phyloP scores from a whole-genome alignment of 1,139 yeast genomes.

The Meyerozyma athensensis region DNA sequence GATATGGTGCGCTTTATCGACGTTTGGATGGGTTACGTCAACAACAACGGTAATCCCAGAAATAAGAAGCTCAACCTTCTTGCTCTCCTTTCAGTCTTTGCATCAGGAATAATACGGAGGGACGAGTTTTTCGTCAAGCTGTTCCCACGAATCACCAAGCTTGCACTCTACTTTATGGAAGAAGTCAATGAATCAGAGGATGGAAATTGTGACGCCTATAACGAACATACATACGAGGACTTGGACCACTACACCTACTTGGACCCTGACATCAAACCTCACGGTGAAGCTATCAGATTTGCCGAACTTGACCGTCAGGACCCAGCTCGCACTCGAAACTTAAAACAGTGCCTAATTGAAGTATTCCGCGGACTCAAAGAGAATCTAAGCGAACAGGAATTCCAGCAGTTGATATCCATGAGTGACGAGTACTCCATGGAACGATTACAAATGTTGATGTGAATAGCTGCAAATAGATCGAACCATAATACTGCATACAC shows the following conservation, averaged over 20 bases:
- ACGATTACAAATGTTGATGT: slow-evolving; percentile 17
- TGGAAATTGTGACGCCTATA: slow-evolving; percentile 64
- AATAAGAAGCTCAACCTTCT: slow-evolving; percentile 59
- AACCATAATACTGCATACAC: background rate
- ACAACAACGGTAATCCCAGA: slow-evolving; percentile 62
- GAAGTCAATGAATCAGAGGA: slow-evolving; percentile 60
- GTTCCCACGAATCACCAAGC: slow-evolving; percentile 40
- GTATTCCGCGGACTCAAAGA: slow-evolving; percentile 19
- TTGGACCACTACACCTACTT: slow-evolving; percentile 45
- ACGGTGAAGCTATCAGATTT: slow-evolving; percentile 57
- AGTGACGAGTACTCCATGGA: slow-evolving; percentile 34
- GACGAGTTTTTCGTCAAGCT: slow-evolving; percentile 22
- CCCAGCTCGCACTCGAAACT: slow-evolving; percentile 54
- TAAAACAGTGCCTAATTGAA: slow-evolving; percentile 24
- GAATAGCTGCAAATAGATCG: background rate
- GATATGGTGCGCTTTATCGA: slow-evolving; percentile 22
- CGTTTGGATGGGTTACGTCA: slow-evolving; percentile 34
- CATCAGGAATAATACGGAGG: slow-evolving; percentile 20
- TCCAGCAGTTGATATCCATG: slow-evolving; percentile 22
- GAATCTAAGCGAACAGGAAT: slow-evolving; percentile 19
- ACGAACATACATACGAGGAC: slow-evolving; percentile 52
- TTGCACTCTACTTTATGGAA: slow-evolving; percentile 61
- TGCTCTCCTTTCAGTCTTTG: slow-evolving; percentile 48
- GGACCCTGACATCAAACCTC: slow-evolving; percentile 44
- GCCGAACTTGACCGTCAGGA: slow-evolving; percentile 45